Conservation (phyloP, 2,329 filamentous ascomycete species). For the Clarireedia monteithiana region DNA sequence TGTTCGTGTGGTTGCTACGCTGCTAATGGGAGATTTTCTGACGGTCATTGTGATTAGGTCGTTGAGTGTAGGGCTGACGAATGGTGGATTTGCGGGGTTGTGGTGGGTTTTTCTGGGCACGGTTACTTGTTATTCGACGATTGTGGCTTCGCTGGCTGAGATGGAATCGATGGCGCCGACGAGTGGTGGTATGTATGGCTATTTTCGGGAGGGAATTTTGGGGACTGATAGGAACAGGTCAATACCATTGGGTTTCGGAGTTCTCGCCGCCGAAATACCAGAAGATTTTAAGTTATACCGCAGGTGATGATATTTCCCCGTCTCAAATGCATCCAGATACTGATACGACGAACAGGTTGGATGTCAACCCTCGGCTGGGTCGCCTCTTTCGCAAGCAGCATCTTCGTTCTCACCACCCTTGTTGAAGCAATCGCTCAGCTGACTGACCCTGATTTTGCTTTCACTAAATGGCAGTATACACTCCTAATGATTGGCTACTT, state of each 20-base stretch:
- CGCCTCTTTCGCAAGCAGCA: conserved; percentile 32
- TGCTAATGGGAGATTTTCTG: too few relatives aligned
- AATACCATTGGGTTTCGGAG: conserved; percentile 52
- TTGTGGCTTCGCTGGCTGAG: conserved; percentile 23
- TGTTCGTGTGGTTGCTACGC: conserved; percentile 18
- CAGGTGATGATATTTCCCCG: conserved; percentile 25
- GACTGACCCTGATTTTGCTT: conserved; percentile 30
- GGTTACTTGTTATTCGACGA: conserved; percentile 25
- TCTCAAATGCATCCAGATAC: neutral
- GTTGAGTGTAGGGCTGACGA: conserved; percentile 27
- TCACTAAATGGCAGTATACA: conserved; percentile 36
- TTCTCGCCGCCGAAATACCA: conserved; percentile 41
- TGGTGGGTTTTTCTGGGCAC: conserved; percentile 35
- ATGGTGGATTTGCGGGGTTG: conserved; percentile 29
- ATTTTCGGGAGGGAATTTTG: neutral
- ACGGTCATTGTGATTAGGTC: conserved; percentile 7
- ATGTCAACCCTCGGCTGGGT: conserved; percentile 40
- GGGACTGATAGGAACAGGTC: conserved; percentile 40
- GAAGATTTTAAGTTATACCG: conserved; percentile 46
- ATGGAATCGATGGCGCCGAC: conserved; percentile 25
- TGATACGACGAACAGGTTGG: conserved; percentile 32
- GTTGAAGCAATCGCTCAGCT: conserved; percentile 34
- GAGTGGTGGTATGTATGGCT: conserved; percentile 13
- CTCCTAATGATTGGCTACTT: conserved; percentile 37
- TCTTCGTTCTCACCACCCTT: conserved; percentile 37